Percentiles rank a stretch among this genome's conserved stretches.
Evolutionary conservation across 768 basidiomycete species (phyloP).

Genomic region (Rhizopogon vinicolor): DNA sequence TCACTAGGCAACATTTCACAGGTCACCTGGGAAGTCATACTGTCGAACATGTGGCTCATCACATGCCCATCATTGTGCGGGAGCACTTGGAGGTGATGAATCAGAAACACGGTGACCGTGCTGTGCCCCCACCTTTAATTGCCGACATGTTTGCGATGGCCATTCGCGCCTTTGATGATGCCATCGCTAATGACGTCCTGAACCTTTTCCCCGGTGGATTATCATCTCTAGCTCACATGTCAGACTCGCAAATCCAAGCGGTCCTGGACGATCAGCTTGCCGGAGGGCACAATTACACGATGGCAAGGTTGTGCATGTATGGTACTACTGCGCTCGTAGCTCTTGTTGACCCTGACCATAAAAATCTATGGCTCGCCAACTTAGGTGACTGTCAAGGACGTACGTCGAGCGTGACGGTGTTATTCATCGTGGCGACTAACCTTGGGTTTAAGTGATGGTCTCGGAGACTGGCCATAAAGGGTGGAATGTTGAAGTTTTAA

Average conservation of each 20-base stretch:
- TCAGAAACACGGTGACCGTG: constrained; percentile 32
- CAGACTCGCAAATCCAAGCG: constrained; percentile 50
- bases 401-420: constrained; percentile 29
- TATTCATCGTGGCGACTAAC: constrained; percentile 8
- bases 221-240: constrained; percentile 42
- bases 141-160: constrained; percentile 53
- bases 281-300: constrained; percentile 58
- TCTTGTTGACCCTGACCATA: constrained; percentile 62
- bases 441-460: constrained; percentile 40
- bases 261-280: constrained; percentile 61
- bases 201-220: constrained; percentile 56
- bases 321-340: constrained; percentile 75
- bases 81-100: constrained; percentile 47
- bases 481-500: constrained; percentile 61
- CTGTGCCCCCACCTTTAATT: constrained; percentile 43
- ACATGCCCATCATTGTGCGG: constrained; percentile 63
- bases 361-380: constrained; percentile 76
- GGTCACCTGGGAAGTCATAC: constrained; percentile 69
- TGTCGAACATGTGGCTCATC: constrained; percentile 62
- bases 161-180: constrained; percentile 59
- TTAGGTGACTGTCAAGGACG: constrained; percentile 79
- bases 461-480: constrained; percentile 41
- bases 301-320: constrained; percentile 70
- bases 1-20: constrained; percentile 15
- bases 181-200: constrained; percentile 62